Evolutionary conservation across 2,329 filamentous ascomycete genomes (phyloP).

Genomic region (Clarireedia hainanense): DNA sequence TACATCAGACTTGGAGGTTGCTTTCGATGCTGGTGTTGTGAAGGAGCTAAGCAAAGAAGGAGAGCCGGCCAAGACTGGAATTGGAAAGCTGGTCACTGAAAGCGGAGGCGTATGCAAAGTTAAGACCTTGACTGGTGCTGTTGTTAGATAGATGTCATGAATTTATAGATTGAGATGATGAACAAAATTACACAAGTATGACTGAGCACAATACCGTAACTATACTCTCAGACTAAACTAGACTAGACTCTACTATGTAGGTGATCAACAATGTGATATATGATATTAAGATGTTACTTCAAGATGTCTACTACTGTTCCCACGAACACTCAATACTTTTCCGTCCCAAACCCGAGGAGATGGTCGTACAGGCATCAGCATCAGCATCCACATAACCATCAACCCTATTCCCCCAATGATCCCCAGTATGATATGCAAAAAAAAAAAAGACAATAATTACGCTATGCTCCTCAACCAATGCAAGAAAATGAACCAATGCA

Average conservation of each 20-base stretch:
- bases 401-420: too few relatives aligned
- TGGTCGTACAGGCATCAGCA: too few relatives aligned
- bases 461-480: neutral
- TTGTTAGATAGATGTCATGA: conserved; percentile 57
- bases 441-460: too few relatives aligned
- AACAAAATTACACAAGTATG: neutral
- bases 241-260: neutral
- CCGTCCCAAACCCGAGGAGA: neutral
- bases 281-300: neutral
- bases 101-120: conserved; percentile 77
- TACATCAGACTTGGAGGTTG: conserved; percentile 71
- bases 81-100: conserved; percentile 65
- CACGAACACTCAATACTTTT: neutral
- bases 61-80: conserved; percentile 34
- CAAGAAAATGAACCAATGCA: neutral
- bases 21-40: conserved; percentile 72
- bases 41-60: conserved; percentile 68
- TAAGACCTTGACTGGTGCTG: conserved; percentile 68
- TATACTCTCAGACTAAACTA: neutral
- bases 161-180: neutral
- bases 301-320: neutral
- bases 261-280: neutral
- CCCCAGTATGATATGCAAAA: too few relatives aligned
- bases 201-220: neutral
- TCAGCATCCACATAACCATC: too few relatives aligned